Base-by-base conservation (phyloP, 805 yeast genomes). In the Kockiozyma suomiensis region DNA sequence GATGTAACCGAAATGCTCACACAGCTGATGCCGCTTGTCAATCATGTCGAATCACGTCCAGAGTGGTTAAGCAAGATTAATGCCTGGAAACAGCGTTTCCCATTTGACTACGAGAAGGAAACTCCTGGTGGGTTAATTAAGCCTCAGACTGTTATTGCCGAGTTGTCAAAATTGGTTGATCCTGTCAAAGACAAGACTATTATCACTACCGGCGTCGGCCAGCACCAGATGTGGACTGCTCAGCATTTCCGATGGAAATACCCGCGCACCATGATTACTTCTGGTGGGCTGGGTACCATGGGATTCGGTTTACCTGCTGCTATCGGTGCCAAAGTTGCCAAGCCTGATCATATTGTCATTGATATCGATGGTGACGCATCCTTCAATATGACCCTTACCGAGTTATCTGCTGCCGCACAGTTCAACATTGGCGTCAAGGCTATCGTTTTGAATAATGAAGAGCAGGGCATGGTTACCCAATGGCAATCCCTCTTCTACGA, bases 191-290 rank as follows among this genome's bases (percentile, higher is more conserved):
- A 84, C 71, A 92, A 88, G 69, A 91, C 90, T 60, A 84, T 92
- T 69, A 87, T 93, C 69, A 88, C 98, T 55, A 94, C 99, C 38
- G 99, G 99, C 81, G 98, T 94, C 54, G 99, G 99, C 62, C 99
- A 94, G 81, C 99, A 93, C 82, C 99, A 93, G 80, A 93, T 93
- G 99, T 93, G 99, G 99, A 96, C 98, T 40, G 98, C 98, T 30
- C 99, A 94, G 79, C 92, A 91, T 76, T 92, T 88, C 85, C 84
- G 91, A 54, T 93, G 97, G 97, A 87, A 85, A 63, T 78, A 82
- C 65, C 99, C 99, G 70, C 85, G 98, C 76, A 82, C 96, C 52
- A 87, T 94, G 79, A 88, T 93, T 74, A 91, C 98, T n/a, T 90
- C 97, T 52, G 99, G 99, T 78, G 99, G 99, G 70, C 82, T 93